phyloP scores from a whole-genome alignment of 2,329 filamentous ascomycete species.

The Arthroderma sp. region DNA sequence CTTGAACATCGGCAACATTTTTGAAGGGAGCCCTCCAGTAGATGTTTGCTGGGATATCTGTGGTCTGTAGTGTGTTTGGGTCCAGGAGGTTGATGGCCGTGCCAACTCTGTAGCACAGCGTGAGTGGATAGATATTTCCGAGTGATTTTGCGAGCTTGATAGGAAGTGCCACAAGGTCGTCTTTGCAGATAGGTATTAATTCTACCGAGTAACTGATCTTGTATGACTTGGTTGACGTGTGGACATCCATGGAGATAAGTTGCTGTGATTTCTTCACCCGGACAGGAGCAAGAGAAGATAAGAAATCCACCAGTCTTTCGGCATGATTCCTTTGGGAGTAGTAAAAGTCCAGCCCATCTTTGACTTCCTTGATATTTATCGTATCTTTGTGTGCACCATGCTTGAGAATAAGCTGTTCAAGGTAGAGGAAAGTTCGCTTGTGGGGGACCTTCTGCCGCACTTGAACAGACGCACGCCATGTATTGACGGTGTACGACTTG shows the following conservation, averaged over 20 bases:
- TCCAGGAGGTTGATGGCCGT: constrained; percentile 84
- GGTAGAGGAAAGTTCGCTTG: constrained; percentile 71
- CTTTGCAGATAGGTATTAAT: constrained; percentile 89
- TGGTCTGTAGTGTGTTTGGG: constrained; percentile 77
- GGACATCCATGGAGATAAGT: constrained; percentile 82
- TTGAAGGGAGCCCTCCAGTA: constrained; percentile 89
- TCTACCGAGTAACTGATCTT: constrained; percentile 89
- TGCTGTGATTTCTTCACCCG: constrained; percentile 77
- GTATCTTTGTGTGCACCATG: constrained; percentile 83
- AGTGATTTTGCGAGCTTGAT: constrained; percentile 74
- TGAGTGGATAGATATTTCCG: constrained; percentile 78
- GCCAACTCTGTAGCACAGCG: constrained; percentile 76
- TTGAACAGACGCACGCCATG: constrained; percentile 86
- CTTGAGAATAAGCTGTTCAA: constrained; percentile 93
- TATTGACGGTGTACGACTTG: constrained; percentile 93
- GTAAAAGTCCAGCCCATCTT: constrained; percentile 93
- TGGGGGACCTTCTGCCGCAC: constrained; percentile 94
- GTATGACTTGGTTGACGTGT: constrained; percentile 82
- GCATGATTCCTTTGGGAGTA: constrained; percentile 82
- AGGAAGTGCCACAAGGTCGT: constrained; percentile 87
- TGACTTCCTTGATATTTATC: constrained; percentile 95
- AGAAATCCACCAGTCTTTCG: constrained; percentile 82
- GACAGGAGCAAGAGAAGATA: constrained; percentile 67
- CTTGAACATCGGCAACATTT: constrained; percentile 67
- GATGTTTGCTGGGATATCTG: constrained; percentile 65